Percentiles rank a stretch among this genome's conserved stretches.
phyloP scores from a whole-genome alignment of 768 basidiomycete species.

The Boletus rufocinnamomeus region DNA sequence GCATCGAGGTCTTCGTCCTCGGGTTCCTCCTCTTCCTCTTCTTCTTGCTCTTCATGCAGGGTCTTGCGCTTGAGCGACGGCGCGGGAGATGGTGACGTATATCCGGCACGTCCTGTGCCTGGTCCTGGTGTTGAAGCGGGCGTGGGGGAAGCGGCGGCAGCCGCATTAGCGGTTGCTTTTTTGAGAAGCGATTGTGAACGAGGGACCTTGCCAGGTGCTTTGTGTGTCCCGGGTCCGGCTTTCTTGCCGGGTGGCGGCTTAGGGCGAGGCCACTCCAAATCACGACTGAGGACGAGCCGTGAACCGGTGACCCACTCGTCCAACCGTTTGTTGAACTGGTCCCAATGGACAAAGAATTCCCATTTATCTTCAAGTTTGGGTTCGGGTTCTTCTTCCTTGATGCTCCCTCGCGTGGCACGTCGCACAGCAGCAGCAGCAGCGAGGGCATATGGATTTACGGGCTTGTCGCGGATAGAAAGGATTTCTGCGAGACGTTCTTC shows the following conservation, averaged over 20 bases:
- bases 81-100: conserved; percentile 58
- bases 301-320: conserved; percentile 96
- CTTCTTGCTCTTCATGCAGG: conserved; percentile 62
- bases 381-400: conserved; percentile 51
- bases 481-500: conserved; percentile 97
- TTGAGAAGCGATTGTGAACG: conserved; percentile 62
- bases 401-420: conserved; percentile 41
- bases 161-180: conserved; percentile 70
- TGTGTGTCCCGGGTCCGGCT: conserved; percentile 42
- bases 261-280: conserved; percentile 96
- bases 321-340: conserved; percentile 97
- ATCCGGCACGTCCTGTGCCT: conserved; percentile 34
- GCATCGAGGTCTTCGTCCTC: conserved; percentile 47
- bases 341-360: conserved; percentile 99
- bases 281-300: conserved; percentile 77
- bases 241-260: conserved; percentile 66
- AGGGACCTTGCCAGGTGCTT: conserved; percentile 64
- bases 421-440: conserved; percentile 26
- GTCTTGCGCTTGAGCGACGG: conserved; percentile 69
- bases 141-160: conserved; percentile 61
- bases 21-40: conserved; percentile 60
- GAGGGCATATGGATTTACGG: conserved; percentile 56
- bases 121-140: conserved; percentile 50
- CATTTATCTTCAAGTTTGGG: conserved; percentile 71
- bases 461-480: conserved; percentile 90